Evolutionary conservation across 2,329 filamentous ascomycete species (phyloP).

Genomic region (Cordyceps cicadae): DNA sequence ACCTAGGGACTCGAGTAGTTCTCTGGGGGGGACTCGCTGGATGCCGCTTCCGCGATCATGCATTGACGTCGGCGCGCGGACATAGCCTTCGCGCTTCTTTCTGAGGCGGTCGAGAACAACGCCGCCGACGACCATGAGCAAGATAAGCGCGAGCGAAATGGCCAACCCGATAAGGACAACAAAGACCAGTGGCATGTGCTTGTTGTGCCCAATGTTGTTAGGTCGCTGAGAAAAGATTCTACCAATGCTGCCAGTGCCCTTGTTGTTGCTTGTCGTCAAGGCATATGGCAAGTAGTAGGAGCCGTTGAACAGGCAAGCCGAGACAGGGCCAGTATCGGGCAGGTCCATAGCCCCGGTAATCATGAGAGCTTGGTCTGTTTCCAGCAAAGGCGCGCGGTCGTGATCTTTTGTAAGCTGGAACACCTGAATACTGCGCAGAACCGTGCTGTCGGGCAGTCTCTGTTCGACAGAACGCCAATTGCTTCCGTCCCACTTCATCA

Average conservation of each 20-base stretch:
- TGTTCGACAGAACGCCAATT: slow-evolving; percentile 60
- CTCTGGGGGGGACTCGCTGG: slow-evolving; percentile 51
- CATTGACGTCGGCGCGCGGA: slow-evolving; percentile 63
- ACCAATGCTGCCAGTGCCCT: slow-evolving; percentile 64
- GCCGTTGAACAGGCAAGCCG: slow-evolving; percentile 83
- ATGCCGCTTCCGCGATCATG: slow-evolving; percentile 52
- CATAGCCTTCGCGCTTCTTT: slow-evolving; percentile 71
- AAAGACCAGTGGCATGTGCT: slow-evolving; percentile 62
- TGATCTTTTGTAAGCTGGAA: slow-evolving; percentile 65
- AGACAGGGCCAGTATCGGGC: slow-evolving; percentile 68
- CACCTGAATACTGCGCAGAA: slow-evolving; percentile 73
- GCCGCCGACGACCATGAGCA: slow-evolving; percentile 67
- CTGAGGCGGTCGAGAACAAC: slow-evolving; percentile 67
- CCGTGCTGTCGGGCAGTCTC: slow-evolving; percentile 55
- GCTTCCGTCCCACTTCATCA: slow-evolving; percentile 74
- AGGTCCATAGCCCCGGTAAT: slow-evolving; percentile 77
- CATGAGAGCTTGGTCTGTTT: slow-evolving; percentile 63
- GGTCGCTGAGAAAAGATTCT: slow-evolving; percentile 76
- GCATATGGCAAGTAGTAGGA: slow-evolving; percentile 69
- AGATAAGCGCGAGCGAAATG: slow-evolving; percentile 68
- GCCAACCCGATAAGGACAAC: slow-evolving; percentile 74
- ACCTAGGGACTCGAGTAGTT: slow-evolving; percentile 48
- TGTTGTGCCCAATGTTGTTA: slow-evolving; percentile 54
- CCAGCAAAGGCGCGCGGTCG: slow-evolving; percentile 53
- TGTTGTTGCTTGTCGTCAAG: slow-evolving; percentile 61